phyloP scores from a whole-genome alignment of 2,329 filamentous ascomycete genomes.

The Dactylellina sp. region DNA sequence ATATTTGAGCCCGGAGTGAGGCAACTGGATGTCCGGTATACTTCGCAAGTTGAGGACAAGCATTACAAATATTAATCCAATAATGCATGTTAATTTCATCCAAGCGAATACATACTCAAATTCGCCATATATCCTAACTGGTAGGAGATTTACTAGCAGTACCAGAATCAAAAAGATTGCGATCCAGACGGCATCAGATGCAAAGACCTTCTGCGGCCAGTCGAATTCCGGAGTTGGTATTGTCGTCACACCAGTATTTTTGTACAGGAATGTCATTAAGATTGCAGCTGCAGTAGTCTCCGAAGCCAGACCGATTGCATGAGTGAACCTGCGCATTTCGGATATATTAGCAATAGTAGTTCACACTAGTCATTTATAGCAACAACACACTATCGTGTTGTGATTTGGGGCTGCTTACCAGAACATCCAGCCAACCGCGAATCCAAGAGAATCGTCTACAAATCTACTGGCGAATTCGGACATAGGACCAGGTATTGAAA shows the following conservation, averaged over 20 bases:
- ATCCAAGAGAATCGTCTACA: slow-evolving; percentile 65
- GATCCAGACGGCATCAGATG: slow-evolving; percentile 63
- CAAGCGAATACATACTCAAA: slow-evolving; percentile 63
- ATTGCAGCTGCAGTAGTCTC: slow-evolving; percentile 64
- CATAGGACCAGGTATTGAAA: slow-evolving; percentile 64
- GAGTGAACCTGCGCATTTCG: slow-evolving; percentile 61
- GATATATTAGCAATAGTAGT: not conserved
- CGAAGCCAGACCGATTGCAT: slow-evolving; percentile 62
- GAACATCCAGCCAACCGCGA: slow-evolving; percentile 66
- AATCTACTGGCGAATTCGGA: slow-evolving; percentile 64
- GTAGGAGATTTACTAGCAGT: slow-evolving; percentile 63
- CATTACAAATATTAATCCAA: slow-evolving; percentile 65
- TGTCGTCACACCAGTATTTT: slow-evolving; percentile 58
- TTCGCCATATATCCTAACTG: slow-evolving; percentile 62
- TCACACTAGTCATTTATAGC: not conserved
- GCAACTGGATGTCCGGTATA: slow-evolving; percentile 61
- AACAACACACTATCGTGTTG: slow-evolving; percentile 40
- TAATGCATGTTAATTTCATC: slow-evolving; percentile 64
- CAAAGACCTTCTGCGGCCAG: slow-evolving; percentile 43
- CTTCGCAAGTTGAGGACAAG: slow-evolving; percentile 63
- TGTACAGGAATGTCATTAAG: slow-evolving; percentile 64
- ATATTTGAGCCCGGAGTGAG: not conserved
- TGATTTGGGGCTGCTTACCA: slow-evolving; percentile 62
- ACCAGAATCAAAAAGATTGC: slow-evolving; percentile 62
- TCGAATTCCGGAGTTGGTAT: slow-evolving; percentile 52